Conservation (phyloP, 2,329 filamentous ascomycete genomes). For the Periconia sp. region DNA sequence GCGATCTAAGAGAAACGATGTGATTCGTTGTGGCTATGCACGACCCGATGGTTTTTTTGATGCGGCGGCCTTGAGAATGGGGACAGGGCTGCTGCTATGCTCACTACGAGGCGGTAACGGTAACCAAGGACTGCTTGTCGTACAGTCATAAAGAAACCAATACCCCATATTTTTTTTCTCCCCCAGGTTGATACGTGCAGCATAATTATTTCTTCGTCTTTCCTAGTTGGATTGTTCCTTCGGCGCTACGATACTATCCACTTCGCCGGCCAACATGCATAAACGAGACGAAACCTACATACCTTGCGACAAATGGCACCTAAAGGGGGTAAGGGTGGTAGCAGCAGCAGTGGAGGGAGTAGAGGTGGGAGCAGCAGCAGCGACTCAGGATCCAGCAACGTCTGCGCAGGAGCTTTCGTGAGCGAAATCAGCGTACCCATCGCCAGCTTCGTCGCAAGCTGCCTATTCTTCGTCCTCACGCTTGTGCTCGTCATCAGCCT, state of each 20-base stretch:
- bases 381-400: background rate
- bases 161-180: no score
- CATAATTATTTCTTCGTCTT: no score
- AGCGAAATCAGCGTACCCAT: background rate
- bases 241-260: no score
- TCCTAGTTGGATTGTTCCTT: no score
- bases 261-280: no score
- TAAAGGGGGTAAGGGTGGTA: background rate
- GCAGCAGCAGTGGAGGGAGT: conserved; percentile 1
- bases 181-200: no score
- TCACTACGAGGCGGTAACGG: background rate
- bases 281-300: no score
- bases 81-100: background rate
- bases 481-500: conserved; percentile 19
- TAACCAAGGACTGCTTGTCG: no score
- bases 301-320: background rate
- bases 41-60: background rate
- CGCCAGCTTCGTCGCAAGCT: conserved; percentile 15
- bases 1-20: background rate
- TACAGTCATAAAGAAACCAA: no score
- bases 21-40: background rate
- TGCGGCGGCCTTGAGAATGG: background rate
- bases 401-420: conserved; percentile 20
- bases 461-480: conserved; percentile 20
- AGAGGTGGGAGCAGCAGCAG: background rate